Conservation (phyloP, 345 rosid genomes). For the Punica granatum region DNA sequence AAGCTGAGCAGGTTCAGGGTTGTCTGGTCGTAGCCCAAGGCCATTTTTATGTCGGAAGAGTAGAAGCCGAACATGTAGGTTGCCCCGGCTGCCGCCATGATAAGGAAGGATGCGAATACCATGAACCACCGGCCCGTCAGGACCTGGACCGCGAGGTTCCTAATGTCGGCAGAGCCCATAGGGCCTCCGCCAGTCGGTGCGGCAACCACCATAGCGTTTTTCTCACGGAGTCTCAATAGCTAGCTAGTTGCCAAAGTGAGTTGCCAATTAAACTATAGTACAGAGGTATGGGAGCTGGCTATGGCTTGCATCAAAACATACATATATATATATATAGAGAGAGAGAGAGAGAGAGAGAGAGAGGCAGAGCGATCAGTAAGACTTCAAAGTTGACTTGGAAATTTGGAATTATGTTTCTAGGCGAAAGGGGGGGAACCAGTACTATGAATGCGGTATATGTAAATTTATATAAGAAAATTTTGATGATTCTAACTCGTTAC, state of each 20-base stretch:
- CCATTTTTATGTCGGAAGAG: constrained; percentile 27
- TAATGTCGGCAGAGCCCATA: constrained; percentile 13
- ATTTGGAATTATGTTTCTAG: not conserved
- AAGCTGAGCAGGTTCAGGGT: constrained; percentile 53
- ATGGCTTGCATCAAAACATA: not conserved
- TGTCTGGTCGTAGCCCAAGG: constrained; percentile 50
- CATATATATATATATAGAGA: too few species aligned
- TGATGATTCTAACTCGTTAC: too few species aligned
- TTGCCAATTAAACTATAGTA: not conserved
- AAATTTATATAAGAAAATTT: too few species aligned
- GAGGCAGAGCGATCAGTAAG: not conserved
- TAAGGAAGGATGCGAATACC: constrained; percentile 46
- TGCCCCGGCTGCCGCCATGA: constrained; percentile 58
- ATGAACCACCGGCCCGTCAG: constrained; percentile 50
- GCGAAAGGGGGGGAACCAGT: not conserved
- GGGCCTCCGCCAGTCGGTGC: constrained; percentile 1
- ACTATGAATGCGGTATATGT: too few species aligned
- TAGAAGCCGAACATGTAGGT: constrained; percentile 56
- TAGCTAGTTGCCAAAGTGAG: not conserved
- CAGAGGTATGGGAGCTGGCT: not conserved
- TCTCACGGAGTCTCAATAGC: not conserved
- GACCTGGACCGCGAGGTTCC: constrained; percentile 26
- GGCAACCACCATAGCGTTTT: constrained; percentile 18
- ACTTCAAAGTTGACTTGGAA: constrained; percentile 6
- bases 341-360: not conserved